Conservation (phyloP, 169 alveolate species). For the Plasmodium yoelii region DNA sequence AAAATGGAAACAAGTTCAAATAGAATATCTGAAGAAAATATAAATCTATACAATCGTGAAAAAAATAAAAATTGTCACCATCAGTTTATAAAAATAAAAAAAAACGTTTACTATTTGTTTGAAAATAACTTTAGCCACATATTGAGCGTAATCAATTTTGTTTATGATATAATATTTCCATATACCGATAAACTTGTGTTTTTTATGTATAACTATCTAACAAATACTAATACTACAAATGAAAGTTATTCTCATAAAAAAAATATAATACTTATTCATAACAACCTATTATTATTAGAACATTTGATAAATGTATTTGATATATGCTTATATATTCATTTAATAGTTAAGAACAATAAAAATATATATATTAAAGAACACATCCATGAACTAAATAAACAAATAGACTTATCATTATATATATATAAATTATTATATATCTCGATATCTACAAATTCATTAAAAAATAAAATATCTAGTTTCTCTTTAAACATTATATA, state of each 20-base stretch:
- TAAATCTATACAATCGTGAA: not conserved
- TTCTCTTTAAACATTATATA: conserved; percentile 37
- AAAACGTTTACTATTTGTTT: conserved; percentile 18
- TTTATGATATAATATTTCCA: conserved; percentile 24
- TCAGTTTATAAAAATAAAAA: not conserved
- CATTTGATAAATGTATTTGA: conserved; percentile 36
- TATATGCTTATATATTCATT: conserved; percentile 42
- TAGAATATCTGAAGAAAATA: too few relatives aligned
- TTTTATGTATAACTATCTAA: conserved; percentile 26
- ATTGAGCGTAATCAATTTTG: conserved; percentile 22
- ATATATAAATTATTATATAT: conserved; percentile 39
- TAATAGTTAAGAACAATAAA: conserved; percentile 26
- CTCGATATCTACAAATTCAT: conserved; percentile 28
- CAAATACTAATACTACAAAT: not conserved
- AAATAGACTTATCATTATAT: conserved; percentile 45
- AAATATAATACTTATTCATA: conserved; percentile 5
- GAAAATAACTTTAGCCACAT: conserved; percentile 31
- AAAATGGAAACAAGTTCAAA: not conserved
- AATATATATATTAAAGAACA: not conserved
- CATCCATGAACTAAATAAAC: conserved; percentile 13
- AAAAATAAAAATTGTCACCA: not conserved
- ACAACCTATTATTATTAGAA: conserved; percentile 30
- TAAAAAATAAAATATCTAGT: conserved; percentile 51
- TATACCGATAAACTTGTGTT: conserved; percentile 32
- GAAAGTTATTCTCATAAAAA: not conserved